These are phyloP conservation scores for Neocucurbitaria cava DNA, from an alignment of 2,329 filamentous ascomycete genomes.

Conservation along the genomic window DNA sequence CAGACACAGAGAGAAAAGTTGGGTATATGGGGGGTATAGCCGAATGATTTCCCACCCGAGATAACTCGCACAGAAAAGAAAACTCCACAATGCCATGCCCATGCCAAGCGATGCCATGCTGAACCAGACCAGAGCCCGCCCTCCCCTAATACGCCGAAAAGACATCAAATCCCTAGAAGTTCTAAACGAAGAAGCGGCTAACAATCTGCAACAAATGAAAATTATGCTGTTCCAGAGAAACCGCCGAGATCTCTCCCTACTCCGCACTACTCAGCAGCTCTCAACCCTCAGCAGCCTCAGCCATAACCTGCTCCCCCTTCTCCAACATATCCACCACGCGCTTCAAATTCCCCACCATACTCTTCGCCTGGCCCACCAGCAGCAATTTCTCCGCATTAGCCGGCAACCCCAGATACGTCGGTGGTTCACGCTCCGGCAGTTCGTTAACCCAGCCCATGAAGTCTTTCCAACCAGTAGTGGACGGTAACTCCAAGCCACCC, in stretches of 20 bases:
- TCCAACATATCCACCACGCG: conserved; percentile 88
- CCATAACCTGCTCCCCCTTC: conserved; percentile 90
- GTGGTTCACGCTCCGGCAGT: conserved; percentile 92
- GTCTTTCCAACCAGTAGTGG: conserved; percentile 80
- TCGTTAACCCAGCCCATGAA: conserved; percentile 92
- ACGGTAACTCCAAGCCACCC: conserved; percentile 77
- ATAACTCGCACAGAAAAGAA: neutral
- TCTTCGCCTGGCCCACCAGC: conserved; percentile 84
- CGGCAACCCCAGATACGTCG: conserved; percentile 90
- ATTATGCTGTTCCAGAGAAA: neutral
- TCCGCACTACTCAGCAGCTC: too few relatives aligned
- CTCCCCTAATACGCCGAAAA: neutral
- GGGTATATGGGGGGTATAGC: conserved; percentile 12
- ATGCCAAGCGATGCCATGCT: neutral
- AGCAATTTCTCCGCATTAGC: conserved; percentile 96
- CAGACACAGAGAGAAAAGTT: too few relatives aligned
- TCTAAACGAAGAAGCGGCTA: neutral
- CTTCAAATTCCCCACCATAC: conserved; percentile 82
- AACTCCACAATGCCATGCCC: too few relatives aligned
- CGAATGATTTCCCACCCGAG: conserved; percentile 7
- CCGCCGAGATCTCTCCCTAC: too few relatives aligned
- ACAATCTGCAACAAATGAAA: conserved; percentile 7
- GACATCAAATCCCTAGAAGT: neutral
- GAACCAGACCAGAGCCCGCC: neutral
- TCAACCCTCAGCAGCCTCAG: conserved; percentile 64